These are phyloP conservation scores for Passalora sequoiae DNA, from an alignment of 2,329 filamentous ascomycete species.

Conservation along the genomic window DNA sequence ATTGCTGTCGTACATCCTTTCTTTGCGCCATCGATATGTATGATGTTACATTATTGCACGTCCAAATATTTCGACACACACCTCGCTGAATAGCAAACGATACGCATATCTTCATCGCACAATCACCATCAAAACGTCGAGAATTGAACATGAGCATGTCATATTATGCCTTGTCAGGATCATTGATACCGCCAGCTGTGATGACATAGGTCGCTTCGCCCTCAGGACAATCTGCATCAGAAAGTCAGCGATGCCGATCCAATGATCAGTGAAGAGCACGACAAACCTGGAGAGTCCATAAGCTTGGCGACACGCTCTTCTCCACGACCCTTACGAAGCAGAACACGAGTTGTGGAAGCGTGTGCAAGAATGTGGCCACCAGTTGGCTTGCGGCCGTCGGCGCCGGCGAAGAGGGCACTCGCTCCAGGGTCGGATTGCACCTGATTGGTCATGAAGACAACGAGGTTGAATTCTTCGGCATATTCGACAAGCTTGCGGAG, in stretches of 20 bases:
- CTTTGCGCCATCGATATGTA: background rate
- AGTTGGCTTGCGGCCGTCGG: slow-evolving; percentile 62
- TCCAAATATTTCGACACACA: background rate
- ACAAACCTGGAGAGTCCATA: slow-evolving; percentile 58
- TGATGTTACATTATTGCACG: background rate
- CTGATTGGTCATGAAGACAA: slow-evolving; percentile 64
- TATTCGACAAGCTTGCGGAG: slow-evolving; percentile 59
- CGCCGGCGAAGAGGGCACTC: slow-evolving; percentile 61
- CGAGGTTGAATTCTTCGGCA: slow-evolving; percentile 65
- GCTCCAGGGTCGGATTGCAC: slow-evolving; percentile 67
- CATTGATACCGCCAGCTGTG: slow-evolving; percentile 63
- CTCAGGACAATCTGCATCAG: slow-evolving; percentile 58
- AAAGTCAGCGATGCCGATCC: slow-evolving; percentile 19
- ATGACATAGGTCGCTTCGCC: slow-evolving; percentile 66
- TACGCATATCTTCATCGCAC: background rate
- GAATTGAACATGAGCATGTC: background rate
- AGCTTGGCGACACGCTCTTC: slow-evolving; percentile 67
- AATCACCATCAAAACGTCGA: background rate
- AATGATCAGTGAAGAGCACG: background rate
- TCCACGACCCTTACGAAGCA: slow-evolving; percentile 63
- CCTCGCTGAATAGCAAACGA: slow-evolving; percentile 4
- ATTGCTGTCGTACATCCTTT: background rate
- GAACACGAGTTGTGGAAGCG: slow-evolving; percentile 60
- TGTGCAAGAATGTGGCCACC: slow-evolving; percentile 65
- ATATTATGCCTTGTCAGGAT: slow-evolving; percentile 57